Evolutionary conservation across 2,329 filamentous ascomycete genomes (phyloP), one percentile per base, ranked within the genome.

Genomic region (Colletotrichum lini): DNA sequence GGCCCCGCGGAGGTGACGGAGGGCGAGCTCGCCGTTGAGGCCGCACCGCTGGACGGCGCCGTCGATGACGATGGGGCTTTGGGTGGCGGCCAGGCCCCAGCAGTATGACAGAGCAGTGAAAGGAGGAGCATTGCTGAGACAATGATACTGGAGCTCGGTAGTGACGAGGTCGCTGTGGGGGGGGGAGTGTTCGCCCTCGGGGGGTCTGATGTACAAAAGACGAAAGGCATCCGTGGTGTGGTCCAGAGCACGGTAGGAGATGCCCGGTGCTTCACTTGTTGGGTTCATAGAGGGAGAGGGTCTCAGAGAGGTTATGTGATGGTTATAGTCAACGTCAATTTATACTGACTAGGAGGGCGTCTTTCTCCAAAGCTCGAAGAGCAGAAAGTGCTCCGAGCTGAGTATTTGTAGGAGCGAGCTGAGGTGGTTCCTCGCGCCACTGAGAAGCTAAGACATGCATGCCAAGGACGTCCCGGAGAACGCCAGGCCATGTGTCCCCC

Each of bases 31-130:
- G 30, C 59, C 62, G 21, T 60, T 67, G 23, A 35, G n/a, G 35
- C 61, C 50, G 15, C 35, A 53, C n/a, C 23, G 1, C 21, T 44
- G 61, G 8, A 44, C 4, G 9, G 15, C 21, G n/a, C 44, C 49
- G 23, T 64, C 61, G 15, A 64, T 44, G n/a, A 54, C 18, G 45
- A 64, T 44, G 2, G 47, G 38, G 23, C 30, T 47, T 38, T 23
- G 38, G 4, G 47, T 12, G 47, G 4, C 13, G 23, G 16, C 38
- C 65, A 40, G 35, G 4, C 65, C 56, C 65, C 65, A 67, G 38
- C 38, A 60, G 47, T 67, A 67, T 3, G 65, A 67, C 3, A 62
- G 57, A 3, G 65, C 65, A 7, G 49, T 15, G 57, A 61, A 67
- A 2, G 35, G 8, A 4, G 57, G 57, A 4, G 47, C 40, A 4